Base-by-base conservation (phyloP, 805 yeast genomes). In the Hanseniaspora guilliermondii region DNA sequence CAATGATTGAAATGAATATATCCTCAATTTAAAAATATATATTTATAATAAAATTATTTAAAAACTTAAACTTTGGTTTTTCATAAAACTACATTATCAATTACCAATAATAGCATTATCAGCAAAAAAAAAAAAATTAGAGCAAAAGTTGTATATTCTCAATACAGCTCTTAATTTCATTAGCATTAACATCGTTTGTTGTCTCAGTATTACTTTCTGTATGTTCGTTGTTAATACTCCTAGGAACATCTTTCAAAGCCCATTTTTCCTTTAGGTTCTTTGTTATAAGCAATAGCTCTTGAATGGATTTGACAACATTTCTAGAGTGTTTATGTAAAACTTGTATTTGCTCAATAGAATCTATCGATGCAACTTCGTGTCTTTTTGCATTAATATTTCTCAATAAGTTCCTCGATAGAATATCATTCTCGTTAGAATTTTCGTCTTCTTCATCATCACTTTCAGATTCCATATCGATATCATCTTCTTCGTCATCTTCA, bases 201-300 rank as follows among this genome's bases (percentile, higher is more conserved):
- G 33, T 9, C 2, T 11, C 4, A 2, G 33, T 4, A 30, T 30
- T 14, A 30, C n/a, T 35, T 14, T 35, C 24, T 30, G 8, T 9
- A 22, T 19, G 12, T 41, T 53, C 27, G 7, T 17, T 19, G 4
- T 2, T 24, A 40, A 7, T 58, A 56, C 22, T 62, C 62, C 22
- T 22, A 4, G 33, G 11, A 37, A 35, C 37, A 4, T 27, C 35
- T 60, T 63, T 54, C n/a, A 68, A 48, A 38, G 67, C 52, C 71
- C 71, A 68, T 39, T 62, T 65, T 56, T 68, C 71, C 33, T 67
- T 61, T 30, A 68, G 62, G 22, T 55, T 58, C 35, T 69, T 61
- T 4, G 69, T 66, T 33, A 67, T 59, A 9, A 63, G 60, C 45
- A 68, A 50, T 25, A 68, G 59, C 41, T 68, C 71, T 56, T 67